These are phyloP conservation scores for Leucaena leucocephala DNA, from an alignment of 306 rosid species.

Conservation along the genomic window DNA sequence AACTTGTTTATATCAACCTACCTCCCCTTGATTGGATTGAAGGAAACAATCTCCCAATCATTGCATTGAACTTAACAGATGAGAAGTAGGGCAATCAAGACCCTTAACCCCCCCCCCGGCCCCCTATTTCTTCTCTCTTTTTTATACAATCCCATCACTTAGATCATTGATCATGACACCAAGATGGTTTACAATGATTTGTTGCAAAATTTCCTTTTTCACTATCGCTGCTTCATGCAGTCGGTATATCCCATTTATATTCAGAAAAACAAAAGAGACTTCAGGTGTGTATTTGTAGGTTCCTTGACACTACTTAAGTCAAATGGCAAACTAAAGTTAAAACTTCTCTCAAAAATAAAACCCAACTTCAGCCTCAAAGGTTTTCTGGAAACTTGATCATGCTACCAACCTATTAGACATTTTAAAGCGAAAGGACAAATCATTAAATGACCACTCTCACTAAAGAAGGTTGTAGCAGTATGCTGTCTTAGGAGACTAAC, in stretches of 20 bases:
- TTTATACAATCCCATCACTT: background rate
- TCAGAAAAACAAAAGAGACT: background rate
- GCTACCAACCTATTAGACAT: background rate
- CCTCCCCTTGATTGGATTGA: background rate
- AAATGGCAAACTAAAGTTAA: background rate
- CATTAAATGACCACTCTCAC: background rate
- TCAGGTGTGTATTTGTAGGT: background rate
- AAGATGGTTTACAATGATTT: background rate
- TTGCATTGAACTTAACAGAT: background rate
- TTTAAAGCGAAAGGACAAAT: slow-evolving; percentile 14
- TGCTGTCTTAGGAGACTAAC: slow-evolving; percentile 8
- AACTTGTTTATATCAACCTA: slow-evolving; percentile 1
- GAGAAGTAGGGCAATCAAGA: background rate
- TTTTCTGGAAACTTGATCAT: background rate
- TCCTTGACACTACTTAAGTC: background rate
- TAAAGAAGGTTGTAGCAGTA: background rate
- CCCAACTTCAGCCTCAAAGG: background rate
- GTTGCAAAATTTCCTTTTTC: background rate
- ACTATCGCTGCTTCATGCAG: background rate
- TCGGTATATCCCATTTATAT: background rate
- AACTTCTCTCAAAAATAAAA: slow-evolving; percentile 1
- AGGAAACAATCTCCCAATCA: background rate
- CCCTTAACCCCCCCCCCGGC: background rate
- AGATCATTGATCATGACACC: background rate
- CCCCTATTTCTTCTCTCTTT: background rate